Evolutionary conservation across 1,284 basidiomycete species (phyloP), one percentile per base, ranked within the genome.

Genomic region (Cutaneotrichosporon sp.): DNA sequence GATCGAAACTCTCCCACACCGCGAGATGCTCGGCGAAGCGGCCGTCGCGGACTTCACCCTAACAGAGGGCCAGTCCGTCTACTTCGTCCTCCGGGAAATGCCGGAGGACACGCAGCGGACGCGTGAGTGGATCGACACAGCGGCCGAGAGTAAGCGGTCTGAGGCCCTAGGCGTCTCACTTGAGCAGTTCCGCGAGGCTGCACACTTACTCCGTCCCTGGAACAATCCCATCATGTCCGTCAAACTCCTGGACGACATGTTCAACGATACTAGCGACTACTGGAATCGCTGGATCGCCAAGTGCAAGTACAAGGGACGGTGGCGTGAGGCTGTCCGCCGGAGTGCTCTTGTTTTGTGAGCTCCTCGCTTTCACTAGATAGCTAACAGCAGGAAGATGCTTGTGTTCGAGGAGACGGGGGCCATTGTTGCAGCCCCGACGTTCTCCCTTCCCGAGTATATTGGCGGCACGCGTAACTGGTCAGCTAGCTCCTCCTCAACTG

Each of bases 381-480:
- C 62, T 43, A 11, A 12, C 16, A 17, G 8, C 45, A 70, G 68
- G n/a, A 75, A 75, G 59, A 76, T 75, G 72, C 63, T 74, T 17
- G 64, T 66, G n/a, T 72, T 61, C 47, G 76, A 78, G 43, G 77
- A 76, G 50, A 67, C 68, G 0, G 71, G 90, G 24, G 91, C 91
- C 1, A 86, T 93, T 44, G 84, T 94, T 5, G 91, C 91, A 0
- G 90, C 88, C 56, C 90, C 92, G 0, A 96, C 91, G 0, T 96
- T 97, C 74, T 88, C 86, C 60, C 77, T 97, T 10, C 91, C 91
- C 0, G 92, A 96, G 68, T 86, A 84, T 61, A 88, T 94, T 31
- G 89, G 89, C 0, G 90, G 90, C 2, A 84, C 83, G 0, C 78
- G 90, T 46, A 92, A 93, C 67, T 93, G 90, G 88, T 67, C 41